Evolutionary conservation across 2,329 filamentous ascomycete species (phyloP).

Genomic region (Ascochyta rabiei): DNA sequence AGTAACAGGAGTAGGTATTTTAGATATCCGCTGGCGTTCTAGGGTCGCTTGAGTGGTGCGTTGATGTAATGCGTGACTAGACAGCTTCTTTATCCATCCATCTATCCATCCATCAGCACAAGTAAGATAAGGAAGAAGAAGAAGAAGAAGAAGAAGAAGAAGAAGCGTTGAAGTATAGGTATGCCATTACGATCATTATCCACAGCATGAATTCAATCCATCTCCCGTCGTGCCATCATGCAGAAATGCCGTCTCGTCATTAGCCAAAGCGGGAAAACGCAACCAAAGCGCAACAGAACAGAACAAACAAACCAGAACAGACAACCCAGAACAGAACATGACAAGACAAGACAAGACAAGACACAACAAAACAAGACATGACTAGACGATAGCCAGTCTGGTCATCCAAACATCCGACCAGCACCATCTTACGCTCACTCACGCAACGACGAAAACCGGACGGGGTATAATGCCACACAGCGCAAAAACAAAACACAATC

Average conservation of each 20-base stretch:
- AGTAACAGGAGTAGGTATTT: too few species aligned
- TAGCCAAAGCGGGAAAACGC: neutral
- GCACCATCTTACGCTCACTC: conserved; percentile 20
- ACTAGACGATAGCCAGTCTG: neutral
- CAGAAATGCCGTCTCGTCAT: conserved; percentile 12
- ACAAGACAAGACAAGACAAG: too few species aligned
- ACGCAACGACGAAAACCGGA: conserved; percentile 19
- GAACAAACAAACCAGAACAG: too few species aligned
- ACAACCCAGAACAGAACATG: too few species aligned
- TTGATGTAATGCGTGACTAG: too few species aligned
- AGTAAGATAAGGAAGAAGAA: too few species aligned
- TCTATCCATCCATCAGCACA: too few species aligned
- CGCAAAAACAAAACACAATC: conserved; percentile 14
- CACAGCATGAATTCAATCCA: neutral
- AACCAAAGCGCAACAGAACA: neutral
- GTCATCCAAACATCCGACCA: conserved; percentile 13
- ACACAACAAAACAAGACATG: conserved; percentile 1
- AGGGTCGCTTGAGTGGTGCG: too few species aligned
- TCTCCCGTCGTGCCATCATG: conserved; percentile 6
- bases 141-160: too few species aligned
- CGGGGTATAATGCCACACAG: conserved; percentile 21
- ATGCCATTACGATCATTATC: conserved; percentile 7
- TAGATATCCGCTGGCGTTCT: too few species aligned
- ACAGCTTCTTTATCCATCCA: too few species aligned
- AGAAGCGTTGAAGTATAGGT: neutral